Evolutionary conservation across 1,284 basidiomycete species (phyloP), one percentile per base, ranked within the genome.

Genomic region (Leccinum fallax): DNA sequence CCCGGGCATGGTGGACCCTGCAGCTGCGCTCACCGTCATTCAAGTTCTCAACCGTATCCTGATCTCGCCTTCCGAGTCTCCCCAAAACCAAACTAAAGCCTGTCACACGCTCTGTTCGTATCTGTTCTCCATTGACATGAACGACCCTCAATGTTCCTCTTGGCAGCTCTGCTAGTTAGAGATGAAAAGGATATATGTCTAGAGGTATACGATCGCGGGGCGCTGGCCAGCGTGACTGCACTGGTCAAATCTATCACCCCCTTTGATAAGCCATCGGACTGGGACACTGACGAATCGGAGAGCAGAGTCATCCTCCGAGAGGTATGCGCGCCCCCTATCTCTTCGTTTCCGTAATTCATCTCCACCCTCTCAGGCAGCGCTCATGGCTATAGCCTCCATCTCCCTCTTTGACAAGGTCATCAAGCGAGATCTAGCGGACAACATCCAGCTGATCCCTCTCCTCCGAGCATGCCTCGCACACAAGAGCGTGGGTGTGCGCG

Each of bases 401-500:
- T 78, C 87, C 0, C 81, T 94, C 32, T 86, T 86, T 62, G 83
- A 87, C 64, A 88, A 90, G 65, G 84, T 89, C 48, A 85, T 91
- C 48, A 87, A 92, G 2, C 80, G 86, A 8, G 79, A 82, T 38
- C 77, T 95, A 13, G 85, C 90, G 11, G 88, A 88, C 61, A 76
- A 76, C 7, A 74, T 79, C 16, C 76, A 77, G 15, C 73, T 82
- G n/a, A 79, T 92, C 30, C 82, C 86, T 43, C 72, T 81, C 55
- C 76, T 92, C 43, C 81, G 84, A 58, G 71, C 73, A 5, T 85
- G 83, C 13, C 81, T 93, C 30, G 69, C 76, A 0, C 87, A 92
- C 64, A 82, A 81, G 0, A 84, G 88, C 61, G 80, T 88, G 19
- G 91, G 91, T 1, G 89, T 95, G 2, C 85, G 94, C 6, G 92